Percentiles rank a stretch among this genome's conserved stretches.
Conservation (phyloP, 495 filamentous ascomycete genomes). For the Cercophora newfieldiana region DNA sequence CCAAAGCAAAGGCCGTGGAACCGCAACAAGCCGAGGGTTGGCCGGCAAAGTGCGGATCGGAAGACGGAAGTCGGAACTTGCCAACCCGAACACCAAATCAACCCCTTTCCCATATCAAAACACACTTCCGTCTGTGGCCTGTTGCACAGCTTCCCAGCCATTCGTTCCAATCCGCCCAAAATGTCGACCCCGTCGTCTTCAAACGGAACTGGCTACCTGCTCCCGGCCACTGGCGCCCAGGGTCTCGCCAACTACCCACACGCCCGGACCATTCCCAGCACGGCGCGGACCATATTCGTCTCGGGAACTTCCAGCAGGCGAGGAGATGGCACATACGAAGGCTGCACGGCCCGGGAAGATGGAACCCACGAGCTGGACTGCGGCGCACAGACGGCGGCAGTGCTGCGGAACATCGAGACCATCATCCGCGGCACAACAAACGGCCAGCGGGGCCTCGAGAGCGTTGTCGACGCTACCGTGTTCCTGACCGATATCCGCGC, state of each 20-base stretch:
- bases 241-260: constrained; percentile 35
- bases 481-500: constrained; percentile 27
- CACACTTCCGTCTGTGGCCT: neutral
- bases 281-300: constrained; percentile 28
- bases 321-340: constrained; percentile 29
- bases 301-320: constrained; percentile 31
- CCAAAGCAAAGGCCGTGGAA: neutral
- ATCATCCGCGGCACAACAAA: constrained; percentile 27
- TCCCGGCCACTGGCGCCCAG: constrained; percentile 23
- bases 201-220: constrained; percentile 29
- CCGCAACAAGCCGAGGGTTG: neutral
- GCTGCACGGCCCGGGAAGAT: constrained; percentile 22
- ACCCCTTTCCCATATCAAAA: neutral
- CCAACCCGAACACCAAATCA: neutral
- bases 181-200: constrained; percentile 15
- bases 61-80: constrained; percentile 22
- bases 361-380: constrained; percentile 25
- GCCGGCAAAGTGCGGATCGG: constrained; percentile 25
- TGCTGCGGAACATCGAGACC: constrained; percentile 30
- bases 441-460: constrained; percentile 21
- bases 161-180: neutral
- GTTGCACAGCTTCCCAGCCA: neutral
- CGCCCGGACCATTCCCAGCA: constrained; percentile 28
- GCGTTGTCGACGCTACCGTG: constrained; percentile 33
- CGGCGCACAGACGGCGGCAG: constrained; percentile 28